Percentiles rank a stretch among this genome's conserved stretches.
Evolutionary conservation across 2,329 filamentous ascomycete species (phyloP).

Genomic region (Exophiala lecanii-corni): DNA sequence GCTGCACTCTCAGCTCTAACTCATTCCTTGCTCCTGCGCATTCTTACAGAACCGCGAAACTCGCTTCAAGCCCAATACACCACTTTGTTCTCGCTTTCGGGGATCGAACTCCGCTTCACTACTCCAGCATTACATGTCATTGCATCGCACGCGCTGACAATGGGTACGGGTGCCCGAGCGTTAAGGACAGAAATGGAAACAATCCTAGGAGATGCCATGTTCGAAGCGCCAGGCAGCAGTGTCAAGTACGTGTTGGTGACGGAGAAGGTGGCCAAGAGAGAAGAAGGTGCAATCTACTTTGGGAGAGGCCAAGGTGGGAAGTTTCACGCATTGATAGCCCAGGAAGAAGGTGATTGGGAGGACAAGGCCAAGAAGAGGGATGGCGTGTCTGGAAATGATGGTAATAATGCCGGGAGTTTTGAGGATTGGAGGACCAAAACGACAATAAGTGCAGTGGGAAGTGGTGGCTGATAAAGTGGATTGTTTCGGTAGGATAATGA

Average conservation of each 20-base stretch:
- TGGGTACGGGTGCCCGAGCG: constrained; percentile 75
- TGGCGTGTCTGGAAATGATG: constrained; percentile 20
- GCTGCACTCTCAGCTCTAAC: constrained; percentile 76
- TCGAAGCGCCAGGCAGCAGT: constrained; percentile 63
- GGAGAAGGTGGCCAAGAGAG: constrained; percentile 61
- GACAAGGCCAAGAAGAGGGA: constrained; percentile 34
- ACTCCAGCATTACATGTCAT: constrained; percentile 74
- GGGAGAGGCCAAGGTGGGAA: constrained; percentile 47
- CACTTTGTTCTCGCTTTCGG: constrained; percentile 76
- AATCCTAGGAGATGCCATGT: constrained; percentile 74
- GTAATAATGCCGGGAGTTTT: constrained; percentile 32
- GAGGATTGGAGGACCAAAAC: constrained; percentile 42
- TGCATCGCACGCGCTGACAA: constrained; percentile 62
- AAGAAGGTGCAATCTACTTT: constrained; percentile 52
- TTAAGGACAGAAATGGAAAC: constrained; percentile 77
- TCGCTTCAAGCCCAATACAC: constrained; percentile 84
- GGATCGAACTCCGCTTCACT: constrained; percentile 75
- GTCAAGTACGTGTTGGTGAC: constrained; percentile 71
- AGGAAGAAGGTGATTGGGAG: constrained; percentile 49
- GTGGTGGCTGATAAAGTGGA: constrained; percentile 22
- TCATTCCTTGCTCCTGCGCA: constrained; percentile 66
- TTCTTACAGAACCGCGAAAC: constrained; percentile 89
- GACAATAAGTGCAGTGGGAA: constrained; percentile 27
- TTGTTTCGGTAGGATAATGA: too few relatives aligned
- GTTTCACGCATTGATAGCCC: constrained; percentile 48